Evolutionary conservation across 2,329 filamentous ascomycete genomes (phyloP).

Genomic region (Tolypocladium guangdongense): DNA sequence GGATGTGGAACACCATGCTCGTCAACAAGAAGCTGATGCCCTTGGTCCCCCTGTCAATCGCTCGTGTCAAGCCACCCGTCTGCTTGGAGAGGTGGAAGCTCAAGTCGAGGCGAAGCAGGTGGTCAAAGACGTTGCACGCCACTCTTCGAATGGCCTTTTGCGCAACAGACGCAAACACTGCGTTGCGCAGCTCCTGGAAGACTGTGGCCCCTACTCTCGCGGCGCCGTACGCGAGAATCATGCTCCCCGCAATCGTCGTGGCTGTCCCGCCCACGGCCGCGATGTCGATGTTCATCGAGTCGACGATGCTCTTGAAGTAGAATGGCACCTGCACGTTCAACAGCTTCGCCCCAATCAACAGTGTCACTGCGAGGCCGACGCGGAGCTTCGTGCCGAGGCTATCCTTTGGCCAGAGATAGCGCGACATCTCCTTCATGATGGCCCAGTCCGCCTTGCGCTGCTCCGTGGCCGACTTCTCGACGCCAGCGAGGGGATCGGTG

Average conservation of each 20-base stretch:
- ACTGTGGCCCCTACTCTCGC: conserved; percentile 81
- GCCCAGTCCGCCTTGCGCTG: conserved; percentile 97
- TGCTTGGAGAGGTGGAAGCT: conserved; percentile 92
- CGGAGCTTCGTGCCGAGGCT: conserved; percentile 62
- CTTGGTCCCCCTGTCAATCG: conserved; percentile 94
- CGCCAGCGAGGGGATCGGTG: conserved; percentile 20
- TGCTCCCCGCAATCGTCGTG: conserved; percentile 76
- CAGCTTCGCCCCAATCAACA: conserved; percentile 85
- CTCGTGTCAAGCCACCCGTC: conserved; percentile 85
- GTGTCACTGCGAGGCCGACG: conserved; percentile 70
- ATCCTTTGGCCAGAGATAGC: conserved; percentile 92
- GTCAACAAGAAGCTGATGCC: conserved; percentile 95
- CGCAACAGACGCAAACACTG: conserved; percentile 91
- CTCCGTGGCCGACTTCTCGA: conserved; percentile 55
- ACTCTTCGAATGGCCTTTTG: conserved; percentile 93
- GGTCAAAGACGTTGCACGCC: conserved; percentile 84
- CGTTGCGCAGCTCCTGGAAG: conserved; percentile 90
- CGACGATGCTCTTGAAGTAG: conserved; percentile 97
- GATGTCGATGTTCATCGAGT: conserved; percentile 95
- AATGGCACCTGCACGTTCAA: conserved; percentile 97
- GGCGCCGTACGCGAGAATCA: conserved; percentile 87
- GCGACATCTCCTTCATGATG: conserved; percentile 95
- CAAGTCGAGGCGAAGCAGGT: conserved; percentile 77
- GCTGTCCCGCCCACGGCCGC: conserved; percentile 78
- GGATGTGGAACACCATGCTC: conserved; percentile 96